Percentiles rank a stretch among this genome's conserved stretches.
These are phyloP conservation scores for Phytophthora rubi DNA, from an alignment of 352 stramenopile species.

Conservation along the genomic window DNA sequence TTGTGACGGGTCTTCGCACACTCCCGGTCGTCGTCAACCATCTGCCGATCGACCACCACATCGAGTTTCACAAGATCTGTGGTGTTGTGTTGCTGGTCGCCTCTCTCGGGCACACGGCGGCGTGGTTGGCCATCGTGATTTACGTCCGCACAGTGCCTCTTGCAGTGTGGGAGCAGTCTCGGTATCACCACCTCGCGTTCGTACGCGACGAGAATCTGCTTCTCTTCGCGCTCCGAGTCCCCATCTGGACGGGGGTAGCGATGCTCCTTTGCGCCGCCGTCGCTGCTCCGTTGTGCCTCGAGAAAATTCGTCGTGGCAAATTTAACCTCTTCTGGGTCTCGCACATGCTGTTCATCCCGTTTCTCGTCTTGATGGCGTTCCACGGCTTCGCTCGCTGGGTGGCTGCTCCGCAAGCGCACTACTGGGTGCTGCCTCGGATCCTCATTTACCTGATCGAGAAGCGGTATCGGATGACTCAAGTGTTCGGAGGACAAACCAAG, in stretches of 20 bases:
- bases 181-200: slow-evolving; percentile 55
- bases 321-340: slow-evolving; percentile 78
- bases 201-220: slow-evolving; percentile 58
- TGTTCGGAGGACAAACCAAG: slow-evolving; percentile 57
- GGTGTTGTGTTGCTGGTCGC: slow-evolving; percentile 73
- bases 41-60: slow-evolving; percentile 68
- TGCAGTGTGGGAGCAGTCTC: slow-evolving; percentile 50
- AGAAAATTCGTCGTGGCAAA: slow-evolving; percentile 56
- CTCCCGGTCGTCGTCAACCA: slow-evolving; percentile 53
- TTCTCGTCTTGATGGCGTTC: slow-evolving; percentile 68
- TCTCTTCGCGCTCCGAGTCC: slow-evolving; percentile 50
- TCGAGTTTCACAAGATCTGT: slow-evolving; percentile 82
- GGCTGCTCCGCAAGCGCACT: slow-evolving; percentile 54
- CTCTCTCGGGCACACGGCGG: slow-evolving; percentile 54
- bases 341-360: slow-evolving; percentile 71
- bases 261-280: slow-evolving; percentile 67
- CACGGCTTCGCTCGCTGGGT: slow-evolving; percentile 75
- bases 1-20: slow-evolving; percentile 61
- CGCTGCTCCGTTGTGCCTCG: slow-evolving; percentile 52
- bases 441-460: slow-evolving; percentile 71
- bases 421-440: slow-evolving; percentile 62
- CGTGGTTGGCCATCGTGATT: slow-evolving; percentile 64
- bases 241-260: slow-evolving; percentile 65
- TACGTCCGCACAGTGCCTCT: slow-evolving; percentile 50
- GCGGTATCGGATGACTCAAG: slow-evolving; percentile 60